Evolutionary conservation across 1,139 yeast species (phyloP).

Genomic region (Candida pseudocylindracea): DNA sequence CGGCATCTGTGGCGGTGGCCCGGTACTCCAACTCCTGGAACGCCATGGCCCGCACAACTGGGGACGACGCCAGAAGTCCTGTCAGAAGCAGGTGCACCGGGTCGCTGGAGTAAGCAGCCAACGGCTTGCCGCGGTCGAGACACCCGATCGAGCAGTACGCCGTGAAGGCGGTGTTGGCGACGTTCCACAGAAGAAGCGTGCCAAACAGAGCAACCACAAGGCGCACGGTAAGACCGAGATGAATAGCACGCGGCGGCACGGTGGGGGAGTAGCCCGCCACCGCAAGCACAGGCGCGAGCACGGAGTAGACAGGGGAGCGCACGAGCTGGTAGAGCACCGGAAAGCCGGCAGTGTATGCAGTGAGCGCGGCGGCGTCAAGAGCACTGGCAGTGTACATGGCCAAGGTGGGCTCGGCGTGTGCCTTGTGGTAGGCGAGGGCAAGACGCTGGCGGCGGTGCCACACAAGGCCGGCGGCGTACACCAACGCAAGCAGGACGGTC

Average conservation of each 20-base stretch:
- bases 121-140: conserved; percentile 45
- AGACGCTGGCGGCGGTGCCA: conserved; percentile 40
- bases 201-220: conserved; percentile 17
- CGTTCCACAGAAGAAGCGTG: conserved; percentile 30
- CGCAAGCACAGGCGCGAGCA: conserved; percentile 8
- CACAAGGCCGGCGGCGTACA: conserved; percentile 31
- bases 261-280: conserved; percentile 14
- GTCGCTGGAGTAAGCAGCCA: conserved; percentile 45
- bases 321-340: no score
- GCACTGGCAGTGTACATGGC: conserved; percentile 12
- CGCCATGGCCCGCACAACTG: conserved; percentile 41
- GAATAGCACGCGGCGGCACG: conserved; percentile 13
- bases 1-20: conserved; percentile 24
- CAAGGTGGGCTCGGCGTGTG: conserved; percentile 17
- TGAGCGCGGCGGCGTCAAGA: conserved; percentile 15
- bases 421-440: conserved; percentile 22
- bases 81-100: conserved; percentile 54
- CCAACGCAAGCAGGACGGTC: conserved; percentile 14
- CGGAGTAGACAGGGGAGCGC: conserved; percentile 22
- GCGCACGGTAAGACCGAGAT: conserved; percentile 13
- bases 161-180: conserved; percentile 36
- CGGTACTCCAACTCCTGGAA: conserved; percentile 52
- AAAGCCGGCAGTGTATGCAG: conserved; percentile 7
- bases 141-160: conserved; percentile 75
- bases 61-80: conserved; percentile 33